phyloP scores from a whole-genome alignment of 768 basidiomycete genomes.

The Rhodotorula kratochvilovae region DNA sequence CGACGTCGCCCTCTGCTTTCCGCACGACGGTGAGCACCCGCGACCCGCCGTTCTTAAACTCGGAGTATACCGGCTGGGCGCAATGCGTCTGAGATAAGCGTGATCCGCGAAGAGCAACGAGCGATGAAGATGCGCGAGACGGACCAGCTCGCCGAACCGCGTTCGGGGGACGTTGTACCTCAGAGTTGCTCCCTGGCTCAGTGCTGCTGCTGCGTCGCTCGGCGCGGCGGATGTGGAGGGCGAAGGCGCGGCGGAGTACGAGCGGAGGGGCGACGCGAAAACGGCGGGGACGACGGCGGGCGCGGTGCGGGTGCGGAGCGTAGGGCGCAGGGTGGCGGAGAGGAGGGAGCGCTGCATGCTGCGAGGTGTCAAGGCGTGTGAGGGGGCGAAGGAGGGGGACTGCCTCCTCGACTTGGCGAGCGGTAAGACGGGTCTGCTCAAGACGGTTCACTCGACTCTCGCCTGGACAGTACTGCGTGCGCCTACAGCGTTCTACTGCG shows the following conservation, averaged over 20 bases:
- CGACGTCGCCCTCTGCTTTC: conserved; percentile 18
- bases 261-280: not conserved
- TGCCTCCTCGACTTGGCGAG: no score
- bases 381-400: no score
- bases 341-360: not conserved
- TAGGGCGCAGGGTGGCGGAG: not conserved
- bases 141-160: conserved; percentile 16
- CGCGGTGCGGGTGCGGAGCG: not conserved
- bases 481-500: no score
- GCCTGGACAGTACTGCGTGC: no score
- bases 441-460: no score
- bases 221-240: not conserved
- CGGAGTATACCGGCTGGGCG: conserved; percentile 25
- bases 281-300: not conserved
- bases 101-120: not conserved
- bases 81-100: not conserved
- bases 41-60: conserved; percentile 9
- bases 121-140: not conserved
- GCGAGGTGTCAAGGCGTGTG: not conserved
- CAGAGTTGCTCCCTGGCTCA: not conserved
- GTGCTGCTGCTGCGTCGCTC: not conserved
- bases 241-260: not conserved
- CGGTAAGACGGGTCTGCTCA: no score
- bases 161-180: conserved; percentile 20
- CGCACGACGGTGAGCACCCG: conserved; percentile 11